Evolutionary conservation across 495 filamentous ascomycete species (phyloP).

Genomic region (Penicillium atrosanguineum): DNA sequence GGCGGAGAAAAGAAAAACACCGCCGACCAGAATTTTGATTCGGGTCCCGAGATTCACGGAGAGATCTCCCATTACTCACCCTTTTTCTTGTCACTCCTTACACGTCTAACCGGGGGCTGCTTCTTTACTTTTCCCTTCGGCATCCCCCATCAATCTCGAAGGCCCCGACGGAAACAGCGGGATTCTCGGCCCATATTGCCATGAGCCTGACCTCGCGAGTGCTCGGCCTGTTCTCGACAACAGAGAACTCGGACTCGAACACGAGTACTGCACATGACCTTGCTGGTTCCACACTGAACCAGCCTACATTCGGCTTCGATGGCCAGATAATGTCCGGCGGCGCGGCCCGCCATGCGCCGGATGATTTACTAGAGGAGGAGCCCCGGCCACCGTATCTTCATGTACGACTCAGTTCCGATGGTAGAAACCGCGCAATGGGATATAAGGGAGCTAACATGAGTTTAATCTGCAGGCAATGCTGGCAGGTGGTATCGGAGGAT

Average conservation of each 20-base stretch:
- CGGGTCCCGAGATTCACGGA: conserved; percentile 11
- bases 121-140: conserved; percentile 13
- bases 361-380: conserved; percentile 37
- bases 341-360: conserved; percentile 12
- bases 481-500: conserved; percentile 86
- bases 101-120: conserved; percentile 15
- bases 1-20: conserved; percentile 38
- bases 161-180: conserved; percentile 31
- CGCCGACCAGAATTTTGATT: conserved; percentile 40
- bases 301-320: not conserved
- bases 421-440: not conserved
- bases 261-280: not conserved
- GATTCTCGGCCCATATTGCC: conserved; percentile 35
- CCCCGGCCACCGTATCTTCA: conserved; percentile 62
- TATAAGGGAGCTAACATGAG: conserved; percentile 4
- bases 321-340: conserved; percentile 6
- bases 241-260: conserved; percentile 28
- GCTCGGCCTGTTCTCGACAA: conserved; percentile 42
- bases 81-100: conserved; percentile 24
- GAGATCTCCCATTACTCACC: conserved; percentile 15
- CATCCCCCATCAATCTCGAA: conserved; percentile 18
- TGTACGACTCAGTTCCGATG: conserved; percentile 42
- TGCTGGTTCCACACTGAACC: not conserved
- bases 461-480: conserved; percentile 72
- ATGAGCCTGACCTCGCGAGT: conserved; percentile 49